Base-by-base conservation (phyloP, 345 rosid species). In the Euphorbia lathyris region DNA sequence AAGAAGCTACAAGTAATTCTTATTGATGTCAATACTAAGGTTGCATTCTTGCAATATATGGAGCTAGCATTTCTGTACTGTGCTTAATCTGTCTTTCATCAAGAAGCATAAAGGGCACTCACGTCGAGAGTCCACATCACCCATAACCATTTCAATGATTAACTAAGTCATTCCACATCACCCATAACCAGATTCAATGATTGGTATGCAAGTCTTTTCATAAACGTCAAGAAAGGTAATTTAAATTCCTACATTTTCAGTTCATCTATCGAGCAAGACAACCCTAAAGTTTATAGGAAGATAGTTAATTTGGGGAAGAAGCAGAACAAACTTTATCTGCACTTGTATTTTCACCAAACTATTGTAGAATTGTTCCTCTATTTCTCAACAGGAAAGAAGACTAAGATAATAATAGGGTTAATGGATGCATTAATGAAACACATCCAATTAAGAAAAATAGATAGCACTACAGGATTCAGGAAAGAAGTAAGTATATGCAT, bases 101-200 rank as follows among this genome's bases (percentile, higher is more conserved):
- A 43, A 27, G 71, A 56, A 14, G 52, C 71, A 23, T 13, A 20
- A 32, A 30, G 2, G 47, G 50, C 11, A 10, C 30, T 22, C n/a
- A n/a, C n/a, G n/a, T n/a, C n/a, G n/a, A n/a, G n/a, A n/a, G n/a
- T n/a, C n/a, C n/a, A n/a, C n/a, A n/a, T n/a, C n/a, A n/a, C n/a
- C n/a, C n/a, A n/a, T n/a, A 66, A 52, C 22, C 12, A 60, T 34
- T 34, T 19, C 4, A 8, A 19, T n/a, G 27, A 34, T 22, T 34
- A 17, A n/a, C 19, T 23, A 38, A 13, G 47, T 66, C 38, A 50
- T 66, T 66, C 10, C 58, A 66, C 14, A 42, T 16, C 58, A 66
- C 47, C 0, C 29, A 66, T 12, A 20, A 22, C 12, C 43, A 9
- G 12, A 20, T 17, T 9, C 0, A 32, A 2, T 1, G 19, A 66